A percentile compares a stretch with the other conserved stretches of the same genome.
Conservation (phyloP, 495 filamentous ascomycete species). For the Choiromyces venosus region DNA sequence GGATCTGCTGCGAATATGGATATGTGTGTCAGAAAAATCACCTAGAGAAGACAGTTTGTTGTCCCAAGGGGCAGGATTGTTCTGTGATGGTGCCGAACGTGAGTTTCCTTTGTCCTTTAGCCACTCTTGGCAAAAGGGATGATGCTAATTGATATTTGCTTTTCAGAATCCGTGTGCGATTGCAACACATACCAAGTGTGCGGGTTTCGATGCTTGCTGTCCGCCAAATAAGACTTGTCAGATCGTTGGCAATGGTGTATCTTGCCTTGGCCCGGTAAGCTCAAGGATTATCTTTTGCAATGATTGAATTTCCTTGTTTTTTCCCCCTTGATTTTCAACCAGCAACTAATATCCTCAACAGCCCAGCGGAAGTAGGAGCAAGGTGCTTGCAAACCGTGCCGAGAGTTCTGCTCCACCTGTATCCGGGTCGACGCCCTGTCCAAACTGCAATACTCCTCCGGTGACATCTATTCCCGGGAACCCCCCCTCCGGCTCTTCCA, state of each 20-base stretch:
- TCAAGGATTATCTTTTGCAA: not conserved
- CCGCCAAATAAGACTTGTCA: not conserved
- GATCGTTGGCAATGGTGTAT: not conserved
- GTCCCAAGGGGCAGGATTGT: not conserved
- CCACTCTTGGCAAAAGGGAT: not conserved
- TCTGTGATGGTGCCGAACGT: not conserved
- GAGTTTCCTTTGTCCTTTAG: not conserved
- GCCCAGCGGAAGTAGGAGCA: not conserved
- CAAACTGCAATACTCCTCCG: too few relatives aligned
- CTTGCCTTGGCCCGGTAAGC: not conserved
- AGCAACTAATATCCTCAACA: not conserved
- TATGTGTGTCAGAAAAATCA: not conserved
- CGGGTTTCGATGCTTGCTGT: not conserved
- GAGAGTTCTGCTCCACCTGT: not conserved
- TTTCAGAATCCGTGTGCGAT: not conserved
- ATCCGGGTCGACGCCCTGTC: not conserved
- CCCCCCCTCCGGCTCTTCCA: not conserved
- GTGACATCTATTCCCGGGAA: not conserved
- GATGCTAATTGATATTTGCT: not conserved
- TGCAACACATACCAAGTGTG: constrained; percentile 1
- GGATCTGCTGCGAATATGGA: not conserved
- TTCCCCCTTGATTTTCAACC: not conserved
- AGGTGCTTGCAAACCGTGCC: not conserved
- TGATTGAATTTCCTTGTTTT: not conserved
- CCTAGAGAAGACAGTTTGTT: not conserved